Evolutionary conservation across 2,329 filamentous ascomycete genomes (phyloP).

Genomic region (Colletotrichum shisoi): DNA sequence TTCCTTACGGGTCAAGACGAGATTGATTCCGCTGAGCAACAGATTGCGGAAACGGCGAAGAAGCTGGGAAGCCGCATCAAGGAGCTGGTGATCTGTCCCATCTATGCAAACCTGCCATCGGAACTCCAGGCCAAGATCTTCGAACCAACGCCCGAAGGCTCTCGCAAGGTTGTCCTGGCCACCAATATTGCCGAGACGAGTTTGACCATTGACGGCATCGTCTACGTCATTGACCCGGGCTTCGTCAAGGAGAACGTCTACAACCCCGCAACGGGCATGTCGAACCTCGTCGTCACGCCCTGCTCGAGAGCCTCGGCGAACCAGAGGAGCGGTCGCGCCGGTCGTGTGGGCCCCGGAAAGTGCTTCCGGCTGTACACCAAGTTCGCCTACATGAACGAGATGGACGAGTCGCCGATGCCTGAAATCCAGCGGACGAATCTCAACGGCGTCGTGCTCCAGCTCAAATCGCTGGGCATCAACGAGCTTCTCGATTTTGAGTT

Average conservation of each 20-base stretch:
- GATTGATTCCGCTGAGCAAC: conserved; percentile 86
- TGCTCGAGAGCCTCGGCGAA: conserved; percentile 92
- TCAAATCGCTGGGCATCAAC: conserved; percentile 91
- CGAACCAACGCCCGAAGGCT: conserved; percentile 84
- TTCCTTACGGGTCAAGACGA: conserved; percentile 97
- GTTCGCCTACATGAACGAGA: conserved; percentile 92
- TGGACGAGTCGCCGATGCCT: conserved; percentile 89
- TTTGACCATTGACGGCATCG: conserved; percentile 94
- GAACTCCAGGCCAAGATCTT: conserved; percentile 95
- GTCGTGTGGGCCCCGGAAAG: conserved; percentile 89
- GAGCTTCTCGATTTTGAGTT: conserved; percentile 95
- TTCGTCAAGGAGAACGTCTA: conserved; percentile 96
- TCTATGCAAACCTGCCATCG: conserved; percentile 91
- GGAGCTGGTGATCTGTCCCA: conserved; percentile 88
- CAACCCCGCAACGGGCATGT: conserved; percentile 91
- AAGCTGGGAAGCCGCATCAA: conserved; percentile 86
- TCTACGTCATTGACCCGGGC: conserved; percentile 94
- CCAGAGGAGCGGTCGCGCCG: conserved; percentile 90
- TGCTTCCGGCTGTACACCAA: conserved; percentile 94
- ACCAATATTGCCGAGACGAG: conserved; percentile 98
- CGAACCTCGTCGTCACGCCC: conserved; percentile 86
- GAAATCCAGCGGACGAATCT: conserved; percentile 94
- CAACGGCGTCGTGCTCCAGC: conserved; percentile 79
- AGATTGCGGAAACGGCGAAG: conserved; percentile 82
- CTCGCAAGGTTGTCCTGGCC: conserved; percentile 89